A percentile compares a stretch with the other conserved stretches of the same genome.
These are phyloP conservation scores for Taphrina betulina DNA, from an alignment of 1,139 yeast species.

Conservation along the genomic window DNA sequence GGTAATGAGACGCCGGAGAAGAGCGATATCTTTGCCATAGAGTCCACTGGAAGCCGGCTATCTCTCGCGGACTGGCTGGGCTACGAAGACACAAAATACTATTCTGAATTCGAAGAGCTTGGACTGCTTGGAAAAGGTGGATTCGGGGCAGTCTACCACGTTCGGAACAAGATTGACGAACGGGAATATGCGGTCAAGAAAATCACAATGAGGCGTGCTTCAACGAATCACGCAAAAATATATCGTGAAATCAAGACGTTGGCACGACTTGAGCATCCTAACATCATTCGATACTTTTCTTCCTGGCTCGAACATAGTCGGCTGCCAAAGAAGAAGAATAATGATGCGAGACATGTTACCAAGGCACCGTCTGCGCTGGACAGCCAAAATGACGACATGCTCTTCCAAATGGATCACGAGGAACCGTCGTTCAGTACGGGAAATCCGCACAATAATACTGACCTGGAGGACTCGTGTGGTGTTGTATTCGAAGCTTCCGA, in stretches of 20 bases:
- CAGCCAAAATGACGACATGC: constrained; percentile 1
- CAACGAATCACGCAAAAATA: constrained; percentile 47
- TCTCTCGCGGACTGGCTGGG: constrained; percentile 13
- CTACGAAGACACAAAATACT: constrained; percentile 55
- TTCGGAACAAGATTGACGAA: constrained; percentile 87
- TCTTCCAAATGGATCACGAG: constrained; percentile 5
- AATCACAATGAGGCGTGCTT: constrained; percentile 33
- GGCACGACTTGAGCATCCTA: constrained; percentile 88
- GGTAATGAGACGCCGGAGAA: background rate
- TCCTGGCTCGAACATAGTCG: constrained; percentile 75
- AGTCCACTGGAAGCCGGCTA: constrained; percentile 1
- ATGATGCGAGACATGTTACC: background rate
- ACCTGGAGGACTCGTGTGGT: constrained; percentile 4
- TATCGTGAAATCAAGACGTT: constrained; percentile 86
- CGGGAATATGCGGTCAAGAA: constrained; percentile 92
- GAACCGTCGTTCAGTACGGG: constrained; percentile 37
- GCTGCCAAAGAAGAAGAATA: background rate
- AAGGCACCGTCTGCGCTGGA: background rate
- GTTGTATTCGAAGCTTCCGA: constrained; percentile 17
- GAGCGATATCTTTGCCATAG: constrained; percentile 8
- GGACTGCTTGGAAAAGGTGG: constrained; percentile 91
- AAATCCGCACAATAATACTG: constrained; percentile 41
- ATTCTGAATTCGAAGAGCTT: constrained; percentile 87
- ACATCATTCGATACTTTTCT: constrained; percentile 91
- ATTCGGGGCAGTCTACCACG: constrained; percentile 95